A percentile compares a stretch with the other conserved stretches of the same genome.
Evolutionary conservation across 345 rosid genomes (phyloP).

Genomic region (Hibiscus tridactylites): DNA sequence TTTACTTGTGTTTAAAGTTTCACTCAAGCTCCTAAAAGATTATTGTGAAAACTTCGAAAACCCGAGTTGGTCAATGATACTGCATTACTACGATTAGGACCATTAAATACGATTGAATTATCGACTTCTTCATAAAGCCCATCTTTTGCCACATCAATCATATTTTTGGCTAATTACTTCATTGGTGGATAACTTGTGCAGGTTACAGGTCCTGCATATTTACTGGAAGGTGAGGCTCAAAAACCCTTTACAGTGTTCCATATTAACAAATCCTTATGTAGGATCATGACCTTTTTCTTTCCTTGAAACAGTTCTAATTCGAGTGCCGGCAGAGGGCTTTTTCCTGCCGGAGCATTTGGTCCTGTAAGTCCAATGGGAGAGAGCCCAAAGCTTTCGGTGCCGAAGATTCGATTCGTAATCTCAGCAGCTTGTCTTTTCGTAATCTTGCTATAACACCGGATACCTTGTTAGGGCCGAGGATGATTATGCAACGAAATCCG

Average conservation of each 20-base stretch:
- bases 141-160: not conserved
- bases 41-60: not conserved
- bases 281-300: not conserved
- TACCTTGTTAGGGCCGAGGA: not conserved
- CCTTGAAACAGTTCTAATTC: constrained; percentile 42
- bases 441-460: constrained; percentile 15
- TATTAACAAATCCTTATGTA: not conserved
- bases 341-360: constrained; percentile 51
- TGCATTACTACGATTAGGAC: not conserved
- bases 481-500: not conserved
- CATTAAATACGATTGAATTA: too few species aligned
- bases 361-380: constrained; percentile 51
- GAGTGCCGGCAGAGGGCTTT: constrained; percentile 19
- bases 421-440: constrained; percentile 29
- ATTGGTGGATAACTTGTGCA: constrained; percentile 21
- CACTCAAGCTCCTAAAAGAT: not conserved
- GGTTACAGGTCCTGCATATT: constrained; percentile 67
- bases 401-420: constrained; percentile 19
- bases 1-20: not conserved
- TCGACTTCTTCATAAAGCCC: not conserved
- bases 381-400: constrained; percentile 20
- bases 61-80: not conserved
- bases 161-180: constrained; percentile 1
- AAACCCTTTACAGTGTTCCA: not conserved
- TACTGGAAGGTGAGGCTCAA: constrained; percentile 64